These are phyloP conservation scores for Musa troglodytarum DNA, from an alignment of 176 grass and related monocot species.

Conservation along the genomic window DNA sequence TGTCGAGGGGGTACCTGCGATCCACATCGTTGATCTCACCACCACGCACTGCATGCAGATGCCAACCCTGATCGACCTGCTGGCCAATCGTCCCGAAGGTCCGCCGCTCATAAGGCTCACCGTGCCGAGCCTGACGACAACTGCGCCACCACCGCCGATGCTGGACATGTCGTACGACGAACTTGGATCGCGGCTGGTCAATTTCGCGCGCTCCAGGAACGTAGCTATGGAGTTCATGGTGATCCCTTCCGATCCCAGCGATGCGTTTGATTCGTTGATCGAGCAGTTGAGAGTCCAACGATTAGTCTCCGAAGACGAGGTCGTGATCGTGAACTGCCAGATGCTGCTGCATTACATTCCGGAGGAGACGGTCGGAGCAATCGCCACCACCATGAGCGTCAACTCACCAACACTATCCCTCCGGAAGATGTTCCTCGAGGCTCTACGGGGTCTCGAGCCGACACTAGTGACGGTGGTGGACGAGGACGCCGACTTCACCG, in stretches of 20 bases:
- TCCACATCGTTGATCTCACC: conserved; percentile 87
- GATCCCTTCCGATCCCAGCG: conserved; percentile 43
- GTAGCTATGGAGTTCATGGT: conserved; percentile 71
- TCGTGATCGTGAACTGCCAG: conserved; percentile 84
- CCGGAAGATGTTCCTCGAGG: conserved; percentile 78
- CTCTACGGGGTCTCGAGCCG: conserved; percentile 55
- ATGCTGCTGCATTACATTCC: conserved; percentile 86
- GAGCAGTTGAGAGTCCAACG: conserved; percentile 67
- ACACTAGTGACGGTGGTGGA: conserved; percentile 61
- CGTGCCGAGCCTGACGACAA: conserved; percentile 29
- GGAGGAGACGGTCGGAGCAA: conserved; percentile 65
- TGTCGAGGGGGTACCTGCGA: conserved; percentile 48
- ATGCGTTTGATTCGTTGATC: conserved; percentile 54
- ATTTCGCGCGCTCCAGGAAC: conserved; percentile 75
- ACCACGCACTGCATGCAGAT: conserved; percentile 99
- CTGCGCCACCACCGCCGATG: conserved; percentile 26
- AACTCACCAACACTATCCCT: conserved; percentile 33
- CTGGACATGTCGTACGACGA: conserved; percentile 86
- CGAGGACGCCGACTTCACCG: conserved; percentile 93
- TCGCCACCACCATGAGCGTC: conserved; percentile 19
- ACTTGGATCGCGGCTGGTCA: conserved; percentile 58
- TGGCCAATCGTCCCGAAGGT: conserved; percentile 59
- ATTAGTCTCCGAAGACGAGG: conserved; percentile 62
- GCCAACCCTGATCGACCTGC: conserved; percentile 88
- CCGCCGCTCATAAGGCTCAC: conserved; percentile 72